Base-by-base conservation (phyloP, 2,329 filamentous ascomycete genomes). In the Stagonosporopsis tanaceti region DNA sequence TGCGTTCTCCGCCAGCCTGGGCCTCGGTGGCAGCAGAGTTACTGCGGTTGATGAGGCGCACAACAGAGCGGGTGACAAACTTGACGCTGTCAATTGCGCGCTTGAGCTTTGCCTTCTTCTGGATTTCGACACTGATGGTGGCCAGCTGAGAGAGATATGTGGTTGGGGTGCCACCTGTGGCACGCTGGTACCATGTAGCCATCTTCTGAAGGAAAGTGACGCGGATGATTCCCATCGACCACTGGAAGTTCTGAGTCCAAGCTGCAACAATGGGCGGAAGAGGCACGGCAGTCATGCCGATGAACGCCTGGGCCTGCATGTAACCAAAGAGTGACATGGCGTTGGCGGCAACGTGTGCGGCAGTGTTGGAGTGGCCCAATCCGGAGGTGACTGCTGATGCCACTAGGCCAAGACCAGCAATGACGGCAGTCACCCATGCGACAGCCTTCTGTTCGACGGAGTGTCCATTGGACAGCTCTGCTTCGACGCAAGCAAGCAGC, bases 181-280 rank as follows among this genome's bases (percentile, higher is more conserved):
- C 86, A 60, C 93, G 90, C 79, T 97, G 93, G 75, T 97, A 98
- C 94, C 94, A 98, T 34, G 93, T 96, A 60, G 92, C 91, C 71
- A 97, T 91, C 45, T 82, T 83, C 80, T 98, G 92, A 79, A 97
- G 85, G 76, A 96, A 97, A n/a, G 82, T 83, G 39, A 97, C 84
- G 48, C 86, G 86, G 69, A 98, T 96, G 69, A 98, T 93, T 68
- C 94, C 94, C 92, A 98, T 95, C 71, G 90, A 96, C 94, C 94
- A 98, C 74, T 96, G 91, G 80, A 98, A 97, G 79, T 97, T 94
- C 79, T 97, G 93, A 1, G 93, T 97, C 94, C 94, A 98, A 0
- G 93, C 85, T 70, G 91, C 85, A 51, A 96, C 94, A 60, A 97
- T 91, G 0, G 94, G 94, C 9, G 94, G 94, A 51, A 97, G 85